Conservation (phyloP, 1,284 basidiomycete species). For the Anthracocystis walkeri region DNA sequence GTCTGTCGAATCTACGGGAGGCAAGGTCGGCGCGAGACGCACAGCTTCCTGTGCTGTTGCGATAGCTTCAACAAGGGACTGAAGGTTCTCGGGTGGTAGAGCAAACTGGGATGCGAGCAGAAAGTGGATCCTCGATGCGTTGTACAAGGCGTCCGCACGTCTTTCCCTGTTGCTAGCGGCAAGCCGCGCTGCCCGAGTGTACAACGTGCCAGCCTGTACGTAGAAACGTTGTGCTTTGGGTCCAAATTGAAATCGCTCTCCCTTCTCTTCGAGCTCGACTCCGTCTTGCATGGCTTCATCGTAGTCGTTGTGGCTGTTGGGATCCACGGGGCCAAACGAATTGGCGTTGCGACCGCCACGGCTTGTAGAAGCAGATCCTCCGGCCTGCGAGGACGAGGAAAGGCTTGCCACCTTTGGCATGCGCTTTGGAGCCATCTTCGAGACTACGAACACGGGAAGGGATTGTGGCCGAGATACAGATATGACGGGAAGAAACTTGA, state of each 20-base stretch:
- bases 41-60: slow-evolving; percentile 24
- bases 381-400: slow-evolving; percentile 8
- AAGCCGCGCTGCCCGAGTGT: slow-evolving; percentile 33
- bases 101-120: slow-evolving; percentile 53
- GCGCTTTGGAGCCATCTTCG: slow-evolving; percentile 32
- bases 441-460: background rate
- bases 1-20: background rate
- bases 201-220: slow-evolving; percentile 37
- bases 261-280: slow-evolving; percentile 57
- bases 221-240: slow-evolving; percentile 56
- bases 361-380: slow-evolving; percentile 7
- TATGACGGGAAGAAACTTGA: background rate
- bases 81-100: slow-evolving; percentile 37
- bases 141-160: slow-evolving; percentile 40
- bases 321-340: slow-evolving; percentile 29
- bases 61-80: slow-evolving; percentile 32
- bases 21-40: slow-evolving; percentile 28
- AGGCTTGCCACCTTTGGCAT: slow-evolving; percentile 40
- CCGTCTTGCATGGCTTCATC: slow-evolving; percentile 59
- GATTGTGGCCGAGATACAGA: background rate
- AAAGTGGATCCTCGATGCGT: slow-evolving; percentile 50
- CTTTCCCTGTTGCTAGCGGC: slow-evolving; percentile 11
- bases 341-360: slow-evolving; percentile 22
- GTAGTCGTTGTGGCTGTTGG: slow-evolving; percentile 40
- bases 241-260: slow-evolving; percentile 54